Evolutionary conservation across 2,329 filamentous ascomycete species (phyloP), one percentile per base, ranked within the genome.

Genomic region (Ascochyta fabae): DNA sequence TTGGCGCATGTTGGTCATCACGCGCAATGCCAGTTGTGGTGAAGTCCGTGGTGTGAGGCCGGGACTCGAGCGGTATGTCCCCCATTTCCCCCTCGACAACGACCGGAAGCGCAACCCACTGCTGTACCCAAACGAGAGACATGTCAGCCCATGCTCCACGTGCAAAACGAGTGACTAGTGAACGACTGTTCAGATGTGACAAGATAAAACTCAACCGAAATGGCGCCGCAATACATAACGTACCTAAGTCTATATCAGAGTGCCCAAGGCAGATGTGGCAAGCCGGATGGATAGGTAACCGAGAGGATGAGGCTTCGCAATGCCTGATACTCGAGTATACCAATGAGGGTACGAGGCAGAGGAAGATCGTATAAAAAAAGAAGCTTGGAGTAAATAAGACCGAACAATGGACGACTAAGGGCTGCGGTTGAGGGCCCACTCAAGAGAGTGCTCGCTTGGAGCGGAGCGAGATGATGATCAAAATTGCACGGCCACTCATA

Each of bases 21-120:
- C 62, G 69, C 52, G 65, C 61, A 58, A 68, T 59, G 42, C 65
- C 65, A 53, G 68, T 59, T 65, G 67, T 62, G 31, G 67, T 61
- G 59, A 59, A 60, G 55, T 72, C 72, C 63, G 71, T 62, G 50
- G 69, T 53, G 53, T 70, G 72, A 36, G 65, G 58, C 62, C 63
- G 65, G 33, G 68, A 58, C 39, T 67, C 67, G 53, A 65, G 58
- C 49, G 74, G 70, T 66, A 74, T 27, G 62, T 78, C 75, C 50
- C 75, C 75, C 76, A 78, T 78, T 58, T 68, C 70, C 59, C 71
- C 68, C 55, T 77, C 72, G 59, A 66, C 58, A 61, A 76, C 59
- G 58, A 77, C 54, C 43, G 75, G 75, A 67, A 78, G 66, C 55
- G 75, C 69, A 54, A 78, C 62, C 76, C 76, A 78, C 73, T 77